These are phyloP conservation scores for Cystobasidiaceae sp. DNA, from an alignment of 1,284 basidiomycete species.

Conservation along the genomic window DNA sequence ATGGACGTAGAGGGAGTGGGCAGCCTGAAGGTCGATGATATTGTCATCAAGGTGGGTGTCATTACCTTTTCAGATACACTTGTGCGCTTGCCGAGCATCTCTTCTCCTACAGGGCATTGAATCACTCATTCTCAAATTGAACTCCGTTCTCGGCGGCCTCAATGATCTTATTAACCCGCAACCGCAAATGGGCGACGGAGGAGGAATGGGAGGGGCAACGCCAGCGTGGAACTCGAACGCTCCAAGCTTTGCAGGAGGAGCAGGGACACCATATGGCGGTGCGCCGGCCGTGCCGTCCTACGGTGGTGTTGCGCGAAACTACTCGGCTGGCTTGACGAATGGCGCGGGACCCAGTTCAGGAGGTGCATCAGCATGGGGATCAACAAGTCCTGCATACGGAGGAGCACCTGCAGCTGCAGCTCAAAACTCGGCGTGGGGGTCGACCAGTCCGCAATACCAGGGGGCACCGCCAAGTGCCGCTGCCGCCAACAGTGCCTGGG, in stretches of 20 bases:
- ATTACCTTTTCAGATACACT: neutral
- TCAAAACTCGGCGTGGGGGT: neutral
- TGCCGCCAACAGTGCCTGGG: neutral
- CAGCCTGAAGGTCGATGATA: conserved; percentile 77
- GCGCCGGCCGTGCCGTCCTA: neutral
- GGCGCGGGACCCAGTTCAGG: neutral
- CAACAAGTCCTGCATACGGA: neutral
- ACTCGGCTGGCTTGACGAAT: conserved; percentile 4
- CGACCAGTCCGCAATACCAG: conserved; percentile 4
- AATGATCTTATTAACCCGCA: conserved; percentile 27
- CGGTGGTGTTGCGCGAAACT: conserved; percentile 13
- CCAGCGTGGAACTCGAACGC: neutral
- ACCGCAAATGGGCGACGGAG: conserved; percentile 8
- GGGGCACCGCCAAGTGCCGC: neutral
- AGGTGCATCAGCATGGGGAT: neutral
- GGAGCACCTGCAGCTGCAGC: neutral
- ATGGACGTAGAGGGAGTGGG: conserved; percentile 88
- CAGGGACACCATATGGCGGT: conserved; percentile 12
- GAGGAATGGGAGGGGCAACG: conserved; percentile 13
- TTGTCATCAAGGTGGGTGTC: conserved; percentile 63
- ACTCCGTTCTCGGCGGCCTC: conserved; percentile 22
- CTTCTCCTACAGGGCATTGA: conserved; percentile 28
- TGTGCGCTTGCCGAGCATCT: neutral
- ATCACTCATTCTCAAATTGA: conserved; percentile 33
- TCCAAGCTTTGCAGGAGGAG: neutral